These are phyloP conservation scores for Echeveria elegans DNA, from an alignment of 164 flowering plant genomes.

Conservation along the genomic window DNA sequence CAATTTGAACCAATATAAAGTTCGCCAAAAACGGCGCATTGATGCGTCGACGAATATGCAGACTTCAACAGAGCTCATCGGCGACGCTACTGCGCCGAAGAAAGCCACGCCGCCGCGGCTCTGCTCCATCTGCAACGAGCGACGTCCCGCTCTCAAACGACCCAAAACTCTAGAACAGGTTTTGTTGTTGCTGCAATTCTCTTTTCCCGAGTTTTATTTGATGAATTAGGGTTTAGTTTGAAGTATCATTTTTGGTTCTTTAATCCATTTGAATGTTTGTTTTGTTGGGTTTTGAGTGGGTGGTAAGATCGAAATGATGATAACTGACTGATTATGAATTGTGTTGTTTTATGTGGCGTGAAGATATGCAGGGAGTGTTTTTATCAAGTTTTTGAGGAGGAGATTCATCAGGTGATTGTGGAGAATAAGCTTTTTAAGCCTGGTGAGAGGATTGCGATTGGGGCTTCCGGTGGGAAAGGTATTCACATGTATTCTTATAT, in stretches of 20 bases:
- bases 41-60: background rate
- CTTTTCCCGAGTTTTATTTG: background rate
- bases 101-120: constrained; percentile 22
- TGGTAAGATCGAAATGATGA: too few species aligned
- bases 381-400: constrained; percentile 82
- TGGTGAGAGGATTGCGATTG: constrained; percentile 88
- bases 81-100: constrained; percentile 19
- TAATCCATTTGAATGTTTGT: background rate
- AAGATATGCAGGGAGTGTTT: constrained; percentile 97
- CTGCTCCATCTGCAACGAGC: constrained; percentile 44
- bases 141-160: constrained; percentile 66
- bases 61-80: constrained; percentile 15
- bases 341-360: background rate
- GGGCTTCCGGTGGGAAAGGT: constrained; percentile 99
- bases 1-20: background rate
- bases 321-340: background rate
- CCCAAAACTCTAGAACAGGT: constrained; percentile 92
- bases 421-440: constrained; percentile 71
- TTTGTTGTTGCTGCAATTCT: background rate
- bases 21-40: background rate
- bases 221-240: background rate
- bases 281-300: too few species aligned
- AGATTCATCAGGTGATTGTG: constrained; percentile 80
- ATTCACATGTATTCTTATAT: background rate
- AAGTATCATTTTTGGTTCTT: background rate